Conservation (phyloP, 495 filamentous ascomycete genomes). For the Massariosphaeria phaeospora region DNA sequence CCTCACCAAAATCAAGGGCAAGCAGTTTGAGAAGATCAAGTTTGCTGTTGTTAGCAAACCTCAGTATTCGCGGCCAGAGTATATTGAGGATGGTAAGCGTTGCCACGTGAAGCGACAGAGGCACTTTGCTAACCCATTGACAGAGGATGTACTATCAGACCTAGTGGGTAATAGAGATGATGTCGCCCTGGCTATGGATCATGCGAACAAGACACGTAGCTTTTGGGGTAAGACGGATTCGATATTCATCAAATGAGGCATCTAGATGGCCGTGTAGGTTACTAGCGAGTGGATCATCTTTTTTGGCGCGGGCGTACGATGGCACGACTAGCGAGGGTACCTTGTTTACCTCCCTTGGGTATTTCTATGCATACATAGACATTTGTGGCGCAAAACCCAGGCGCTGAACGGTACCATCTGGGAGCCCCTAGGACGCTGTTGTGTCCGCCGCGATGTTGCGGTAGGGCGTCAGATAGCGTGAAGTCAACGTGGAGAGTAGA, state of each 20-base stretch:
- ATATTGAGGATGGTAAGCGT: slow-evolving; percentile 82
- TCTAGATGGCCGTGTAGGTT: background rate
- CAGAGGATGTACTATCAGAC: slow-evolving; percentile 82
- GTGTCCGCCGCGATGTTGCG: background rate
- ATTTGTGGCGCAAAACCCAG: background rate
- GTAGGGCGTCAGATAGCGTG: background rate
- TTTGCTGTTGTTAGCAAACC: slow-evolving; percentile 72
- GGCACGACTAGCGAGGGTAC: slow-evolving; percentile 3
- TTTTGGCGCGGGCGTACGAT: background rate
- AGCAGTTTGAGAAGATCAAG: slow-evolving; percentile 97
- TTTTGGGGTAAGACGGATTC: slow-evolving; percentile 58
- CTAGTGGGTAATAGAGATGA: slow-evolving; percentile 66
- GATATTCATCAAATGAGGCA: slow-evolving; percentile 57
- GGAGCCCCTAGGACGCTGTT: too few species aligned
- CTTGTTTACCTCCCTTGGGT: slow-evolving; percentile 1
- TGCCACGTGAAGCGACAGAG: too few species aligned
- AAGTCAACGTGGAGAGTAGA: background rate
- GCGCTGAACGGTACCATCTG: too few species aligned
- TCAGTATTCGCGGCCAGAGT: slow-evolving; percentile 66
- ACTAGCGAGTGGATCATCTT: background rate
- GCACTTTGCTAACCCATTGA: too few species aligned
- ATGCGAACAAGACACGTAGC: slow-evolving; percentile 66
- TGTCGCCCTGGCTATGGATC: slow-evolving; percentile 73
- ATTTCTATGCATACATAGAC: slow-evolving; percentile 14
- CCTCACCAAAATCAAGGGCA: slow-evolving; percentile 90